phyloP scores from a whole-genome alignment of 805 yeast genomes.

The Cyberlindnera xishuangbannaensis region DNA sequence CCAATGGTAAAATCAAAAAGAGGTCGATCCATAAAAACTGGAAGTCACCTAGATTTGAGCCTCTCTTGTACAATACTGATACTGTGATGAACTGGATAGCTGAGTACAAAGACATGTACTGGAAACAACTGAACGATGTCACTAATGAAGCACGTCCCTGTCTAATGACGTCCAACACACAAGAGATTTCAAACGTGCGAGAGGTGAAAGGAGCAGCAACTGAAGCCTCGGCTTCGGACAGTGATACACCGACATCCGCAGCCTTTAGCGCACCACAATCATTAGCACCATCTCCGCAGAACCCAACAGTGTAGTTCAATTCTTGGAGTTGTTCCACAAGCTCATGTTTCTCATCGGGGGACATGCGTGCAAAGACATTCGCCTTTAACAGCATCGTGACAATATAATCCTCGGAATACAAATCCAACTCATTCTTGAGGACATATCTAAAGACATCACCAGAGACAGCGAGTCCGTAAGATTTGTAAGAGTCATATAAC shows the following conservation, averaged over 20 bases:
- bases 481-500: slow-evolving; percentile 34
- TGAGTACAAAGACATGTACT: slow-evolving; percentile 94
- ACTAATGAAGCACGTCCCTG: slow-evolving; percentile 95
- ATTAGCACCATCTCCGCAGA: slow-evolving; percentile 99
- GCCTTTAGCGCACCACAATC: slow-evolving; percentile 98
- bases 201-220: slow-evolving; percentile 99
- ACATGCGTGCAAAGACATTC: slow-evolving; percentile 90
- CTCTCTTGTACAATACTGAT: slow-evolving; percentile 75
- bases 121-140: slow-evolving; percentile 94
- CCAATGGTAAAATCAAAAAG: slow-evolving; percentile 86
- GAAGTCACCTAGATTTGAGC: slow-evolving; percentile 93
- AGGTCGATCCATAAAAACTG: slow-evolving; percentile 93
- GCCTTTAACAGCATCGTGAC: slow-evolving; percentile 63
- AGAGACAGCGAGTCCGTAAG: slow-evolving; percentile 75
- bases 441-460: slow-evolving; percentile 87
- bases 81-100: slow-evolving; percentile 94
- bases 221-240: slow-evolving; percentile 96
- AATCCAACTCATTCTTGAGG: slow-evolving; percentile 36
- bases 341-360: slow-evolving; percentile 98
- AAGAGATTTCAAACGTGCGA: slow-evolving; percentile 80
- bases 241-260: slow-evolving; percentile 93
- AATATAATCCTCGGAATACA: slow-evolving; percentile 33
- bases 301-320: slow-evolving; percentile 88
- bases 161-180: slow-evolving; percentile 84
- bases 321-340: slow-evolving; percentile 80